Base-by-base conservation (phyloP, 2,329 filamentous ascomycete species). In the Calonectria hawksworthii region DNA sequence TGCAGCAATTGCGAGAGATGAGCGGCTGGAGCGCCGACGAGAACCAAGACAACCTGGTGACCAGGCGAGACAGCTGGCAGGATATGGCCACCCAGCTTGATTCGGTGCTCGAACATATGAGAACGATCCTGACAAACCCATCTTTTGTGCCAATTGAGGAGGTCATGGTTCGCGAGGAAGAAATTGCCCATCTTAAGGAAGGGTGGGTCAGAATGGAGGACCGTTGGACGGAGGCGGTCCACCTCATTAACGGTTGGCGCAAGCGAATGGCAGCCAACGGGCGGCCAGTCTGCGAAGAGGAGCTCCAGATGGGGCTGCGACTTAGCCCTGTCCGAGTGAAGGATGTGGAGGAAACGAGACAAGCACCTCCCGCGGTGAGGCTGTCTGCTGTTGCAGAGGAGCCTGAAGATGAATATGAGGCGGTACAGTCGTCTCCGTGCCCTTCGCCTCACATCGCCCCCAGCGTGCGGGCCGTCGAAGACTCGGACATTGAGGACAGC, bases 121-220 rank as follows among this genome's bases (percentile, higher is more conserved):
- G 94, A 77, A 94, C 91, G 3, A 91, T 99, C 47, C 89, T 99
- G 56, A 98, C 96, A 11, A 99, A 99, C 82, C 97, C 97, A 1
- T 98, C 96, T 3, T 99, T 99, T 83, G 97, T 98, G 18, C 95
- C 96, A 0, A 92, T 99, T 28, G 97, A 99, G 80, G 97, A 99
- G 84, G 95, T 99, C 2, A 93, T 98, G 82, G 87, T 96, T n/a
- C 92, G 96, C 70, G 96, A 99, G 77, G 94, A 98, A 74, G 96
- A 98, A 83, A 99, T 99, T 77, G 90, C 91, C 68, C 91, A 95
- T 67, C 88, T 99, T 63, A 92, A 95, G 70, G 92, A 94, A 70
- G 95, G 96, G 21, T 98, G 96, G 94, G 94, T 98, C 83, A 96
- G 94, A 85, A 98, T 99, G 95, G 96, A 99, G 84, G 90, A 88